Base-by-base conservation (phyloP, 2,329 filamentous ascomycete species). In the Pseudocercospora crystallina region DNA sequence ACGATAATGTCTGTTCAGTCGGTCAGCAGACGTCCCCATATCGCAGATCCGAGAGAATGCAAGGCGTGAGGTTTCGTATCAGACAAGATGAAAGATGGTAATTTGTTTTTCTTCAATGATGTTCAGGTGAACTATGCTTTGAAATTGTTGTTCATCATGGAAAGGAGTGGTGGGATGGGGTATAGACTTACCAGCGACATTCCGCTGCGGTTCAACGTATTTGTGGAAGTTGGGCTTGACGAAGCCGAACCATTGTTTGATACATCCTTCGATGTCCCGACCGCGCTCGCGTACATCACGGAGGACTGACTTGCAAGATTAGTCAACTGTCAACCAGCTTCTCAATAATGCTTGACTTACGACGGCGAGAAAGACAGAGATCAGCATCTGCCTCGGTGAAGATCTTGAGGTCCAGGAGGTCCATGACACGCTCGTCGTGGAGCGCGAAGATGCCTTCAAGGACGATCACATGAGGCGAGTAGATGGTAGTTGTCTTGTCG, bases 201-300 rank as follows among this genome's bases (percentile, higher is more conserved):
- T 87, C 48, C 90, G 81, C 69, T 99, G 94, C 31, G 94, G 94
- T 57, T 95, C 87, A 49, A 99, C 94, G 66, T 83, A 97, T 78
- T 87, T 89, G 69, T 92, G 87, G 64, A 95, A 97, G 65, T 97
- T 97, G 2, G 94, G 94, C 72, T 99, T 99, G 37, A 99, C 94
- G 67, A 88, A 99, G 9, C 76, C 76, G 69, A 97, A 96, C 94
- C 94, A 99, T 70, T 99, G 94, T 71, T 97, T 97, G 69, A 99
- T 91, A 65, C 91, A 92, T 35, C 94, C 94, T 67, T 96, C 88
- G 49, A 97, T 87, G 65, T 96, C 92, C 66, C 94, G 82, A 2
- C 89, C 92, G 64, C 94, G 84, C 63, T 96, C 89, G 62, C 83
- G 83, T 15, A 97, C 89, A 72, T 99, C 94, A 65, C 94, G 87